Evolutionary conservation across 1,139 yeast species (phyloP).

Genomic region (Neolecta irregularis): DNA sequence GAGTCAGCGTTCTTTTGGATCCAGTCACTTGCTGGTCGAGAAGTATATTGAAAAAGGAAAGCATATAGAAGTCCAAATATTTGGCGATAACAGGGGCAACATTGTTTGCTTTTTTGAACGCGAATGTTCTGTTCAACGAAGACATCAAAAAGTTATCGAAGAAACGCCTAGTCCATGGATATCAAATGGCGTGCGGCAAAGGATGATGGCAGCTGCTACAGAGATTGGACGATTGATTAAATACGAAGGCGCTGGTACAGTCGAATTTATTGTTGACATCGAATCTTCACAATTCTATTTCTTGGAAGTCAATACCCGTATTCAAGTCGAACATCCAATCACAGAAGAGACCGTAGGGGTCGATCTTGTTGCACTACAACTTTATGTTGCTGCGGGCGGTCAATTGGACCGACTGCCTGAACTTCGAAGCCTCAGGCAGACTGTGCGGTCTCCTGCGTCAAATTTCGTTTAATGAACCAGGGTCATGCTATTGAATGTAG

Average conservation of each 20-base stretch:
- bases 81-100: conserved; percentile 87
- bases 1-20: conserved; percentile 85
- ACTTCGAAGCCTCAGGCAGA: too few relatives aligned
- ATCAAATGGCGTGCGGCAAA: conserved; percentile 28
- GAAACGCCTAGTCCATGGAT: conserved; percentile 96
- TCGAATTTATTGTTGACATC: conserved; percentile 85
- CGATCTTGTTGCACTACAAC: conserved; percentile 52
- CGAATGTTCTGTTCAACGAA: conserved; percentile 91
- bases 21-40: conserved; percentile 87
- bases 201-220: conserved; percentile 61
- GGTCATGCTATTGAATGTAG: conserved; percentile 75
- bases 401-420: background rate
- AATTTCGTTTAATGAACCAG: too few relatives aligned
- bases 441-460: conserved; percentile 3
- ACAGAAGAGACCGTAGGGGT: conserved; percentile 91
- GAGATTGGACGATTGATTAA: conserved; percentile 46
- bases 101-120: conserved; percentile 93
- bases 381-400: conserved; percentile 5
- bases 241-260: conserved; percentile 94
- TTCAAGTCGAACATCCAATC: conserved; percentile 95
- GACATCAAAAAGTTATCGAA: conserved; percentile 90
- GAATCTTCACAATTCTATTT: conserved; percentile 78
- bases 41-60: conserved; percentile 86
- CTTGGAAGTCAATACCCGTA: conserved; percentile 87
- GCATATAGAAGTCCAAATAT: conserved; percentile 91